Evolutionary conservation across 148 eudicot species (phyloP).

Genomic region (Vaccinium vitisidaea): DNA sequence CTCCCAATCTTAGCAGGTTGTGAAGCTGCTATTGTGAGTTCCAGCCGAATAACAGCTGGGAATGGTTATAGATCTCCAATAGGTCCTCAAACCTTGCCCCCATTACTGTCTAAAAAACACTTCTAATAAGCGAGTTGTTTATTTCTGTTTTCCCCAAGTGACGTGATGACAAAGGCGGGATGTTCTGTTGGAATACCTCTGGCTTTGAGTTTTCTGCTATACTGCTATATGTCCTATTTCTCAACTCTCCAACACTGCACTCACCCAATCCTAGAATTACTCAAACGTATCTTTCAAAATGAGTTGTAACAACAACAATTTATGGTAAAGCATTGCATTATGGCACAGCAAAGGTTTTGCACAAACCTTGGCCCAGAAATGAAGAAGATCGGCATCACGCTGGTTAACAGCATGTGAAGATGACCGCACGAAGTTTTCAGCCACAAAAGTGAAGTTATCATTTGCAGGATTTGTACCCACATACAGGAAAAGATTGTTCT

Average conservation of each 20-base stretch:
- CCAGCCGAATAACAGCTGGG: not conserved
- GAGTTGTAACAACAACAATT: not conserved
- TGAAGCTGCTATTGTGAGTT: not conserved
- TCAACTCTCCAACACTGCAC: constrained; percentile 5
- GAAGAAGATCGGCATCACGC: constrained; percentile 96
- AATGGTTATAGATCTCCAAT: not conserved
- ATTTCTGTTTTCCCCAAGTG: not conserved
- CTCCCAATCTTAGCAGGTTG: constrained; percentile 1
- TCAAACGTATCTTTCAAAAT: not conserved
- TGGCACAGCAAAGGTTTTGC: not conserved
- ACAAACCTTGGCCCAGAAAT: constrained; percentile 95
- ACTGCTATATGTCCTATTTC: not conserved
- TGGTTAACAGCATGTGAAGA: constrained; percentile 74
- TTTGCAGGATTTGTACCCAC: constrained; percentile 96
- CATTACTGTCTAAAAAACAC: not conserved
- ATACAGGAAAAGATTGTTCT: constrained; percentile 55
- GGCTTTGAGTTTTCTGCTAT: not conserved
- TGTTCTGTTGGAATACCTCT: not conserved
- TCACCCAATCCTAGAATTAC: constrained; percentile 2
- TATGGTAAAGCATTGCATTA: not conserved
- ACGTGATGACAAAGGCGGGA: not conserved
- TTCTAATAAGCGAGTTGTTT: not conserved
- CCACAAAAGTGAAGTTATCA: constrained; percentile 63
- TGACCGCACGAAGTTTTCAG: constrained; percentile 51
- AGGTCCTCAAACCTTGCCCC: not conserved